These are phyloP conservation scores for Phlyctochytrium arcticum DNA, from an alignment of 192 early-diverging fungal species.

Conservation along the genomic window DNA sequence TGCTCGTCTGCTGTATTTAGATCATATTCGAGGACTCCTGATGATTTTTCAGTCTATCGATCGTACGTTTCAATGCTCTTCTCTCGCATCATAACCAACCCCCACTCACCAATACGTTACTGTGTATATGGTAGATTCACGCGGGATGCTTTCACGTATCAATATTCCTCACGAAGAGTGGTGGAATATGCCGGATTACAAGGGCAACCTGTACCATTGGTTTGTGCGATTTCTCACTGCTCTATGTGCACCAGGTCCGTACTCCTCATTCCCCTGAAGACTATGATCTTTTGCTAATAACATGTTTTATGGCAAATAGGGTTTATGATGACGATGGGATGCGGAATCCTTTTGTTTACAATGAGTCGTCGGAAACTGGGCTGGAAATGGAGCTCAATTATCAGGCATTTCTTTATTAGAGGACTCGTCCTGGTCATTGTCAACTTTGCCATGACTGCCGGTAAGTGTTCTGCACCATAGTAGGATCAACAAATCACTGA, in stretches of 20 bases:
- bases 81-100: neutral
- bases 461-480: neutral
- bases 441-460: conserved; percentile 16
- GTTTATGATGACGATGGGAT: conserved; percentile 42
- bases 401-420: conserved; percentile 34
- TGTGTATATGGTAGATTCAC: conserved; percentile 9
- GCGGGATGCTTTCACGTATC: conserved; percentile 24
- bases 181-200: conserved; percentile 36
- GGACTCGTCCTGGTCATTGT: conserved; percentile 26
- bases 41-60: conserved; percentile 32
- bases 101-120: neutral
- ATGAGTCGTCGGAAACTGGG: conserved; percentile 20
- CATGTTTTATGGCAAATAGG: neutral
- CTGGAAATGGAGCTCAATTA: conserved; percentile 28
- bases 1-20: conserved; percentile 15
- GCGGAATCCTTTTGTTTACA: conserved; percentile 32
- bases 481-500: neutral
- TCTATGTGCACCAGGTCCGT: conserved; percentile 32
- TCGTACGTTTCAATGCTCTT: conserved; percentile 23
- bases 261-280: neutral
- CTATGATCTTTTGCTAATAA: neutral
- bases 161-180: conserved; percentile 34
- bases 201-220: conserved; percentile 21
- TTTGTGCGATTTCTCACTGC: conserved; percentile 32
- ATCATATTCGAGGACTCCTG: conserved; percentile 23